Percentiles rank a stretch among this genome's conserved stretches.
Conservation (phyloP, 2,329 filamentous ascomycete species). For the Blastomyces silverae region DNA sequence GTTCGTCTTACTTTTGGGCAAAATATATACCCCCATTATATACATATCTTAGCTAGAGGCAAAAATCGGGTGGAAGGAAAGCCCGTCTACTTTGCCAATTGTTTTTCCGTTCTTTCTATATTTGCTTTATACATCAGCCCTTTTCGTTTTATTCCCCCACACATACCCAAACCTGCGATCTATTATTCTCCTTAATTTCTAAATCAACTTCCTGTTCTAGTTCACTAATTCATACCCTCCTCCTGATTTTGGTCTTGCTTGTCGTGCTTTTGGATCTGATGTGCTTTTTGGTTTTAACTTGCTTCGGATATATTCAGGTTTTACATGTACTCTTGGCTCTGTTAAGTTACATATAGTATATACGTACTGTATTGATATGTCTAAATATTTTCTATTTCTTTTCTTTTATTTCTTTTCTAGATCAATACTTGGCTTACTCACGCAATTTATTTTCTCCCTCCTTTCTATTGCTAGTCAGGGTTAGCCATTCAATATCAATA, state of each 20-base stretch:
- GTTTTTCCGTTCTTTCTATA: not conserved
- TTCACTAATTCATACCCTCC: not conserved
- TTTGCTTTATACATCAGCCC: not conserved
- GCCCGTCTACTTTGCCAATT: not conserved
- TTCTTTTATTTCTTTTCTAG: not conserved
- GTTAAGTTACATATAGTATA: not conserved
- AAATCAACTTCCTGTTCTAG: not conserved
- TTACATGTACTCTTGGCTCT: not conserved
- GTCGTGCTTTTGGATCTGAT: not conserved
- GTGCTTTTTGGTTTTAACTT: not conserved
- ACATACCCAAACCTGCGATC: too few species aligned
- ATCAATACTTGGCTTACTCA: not conserved
- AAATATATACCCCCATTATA: not conserved
- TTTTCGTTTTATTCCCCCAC: not conserved
- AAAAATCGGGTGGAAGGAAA: not conserved
- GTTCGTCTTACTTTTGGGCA: not conserved
- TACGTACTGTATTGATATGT: conserved; percentile 2
- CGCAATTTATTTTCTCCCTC: not conserved
- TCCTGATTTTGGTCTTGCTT: not conserved
- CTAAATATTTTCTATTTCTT: not conserved
- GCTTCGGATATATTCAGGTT: not conserved
- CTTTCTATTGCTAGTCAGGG: not conserved
- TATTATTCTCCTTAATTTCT: not conserved
- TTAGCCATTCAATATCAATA: not conserved
- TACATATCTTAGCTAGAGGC: conserved; percentile 1